Evolutionary conservation across 805 yeast genomes (phyloP).

Genomic region (Ogataea zsoltii): DNA sequence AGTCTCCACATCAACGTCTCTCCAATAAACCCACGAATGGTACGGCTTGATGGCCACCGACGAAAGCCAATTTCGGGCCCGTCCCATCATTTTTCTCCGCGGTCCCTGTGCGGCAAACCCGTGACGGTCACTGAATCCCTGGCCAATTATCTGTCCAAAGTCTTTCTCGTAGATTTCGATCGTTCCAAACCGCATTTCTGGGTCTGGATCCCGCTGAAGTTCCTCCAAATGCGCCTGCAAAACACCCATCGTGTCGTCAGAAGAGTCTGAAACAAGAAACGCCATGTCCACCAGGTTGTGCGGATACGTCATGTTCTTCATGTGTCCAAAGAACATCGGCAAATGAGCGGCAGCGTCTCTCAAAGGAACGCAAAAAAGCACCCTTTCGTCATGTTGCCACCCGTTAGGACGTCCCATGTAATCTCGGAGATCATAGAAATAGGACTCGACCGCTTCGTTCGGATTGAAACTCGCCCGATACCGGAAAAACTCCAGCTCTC

Average conservation of each 20-base stretch:
- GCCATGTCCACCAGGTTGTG: conserved; percentile 61
- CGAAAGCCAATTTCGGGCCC: conserved; percentile 93
- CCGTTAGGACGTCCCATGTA: conserved; percentile 48
- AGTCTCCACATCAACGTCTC: conserved; percentile 97
- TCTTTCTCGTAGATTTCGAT: conserved; percentile 89
- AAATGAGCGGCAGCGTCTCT: conserved; percentile 61
- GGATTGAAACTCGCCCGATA: conserved; percentile 21
- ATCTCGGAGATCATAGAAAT: conserved; percentile 42
- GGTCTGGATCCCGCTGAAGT: conserved; percentile 67
- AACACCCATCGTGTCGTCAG: conserved; percentile 80
- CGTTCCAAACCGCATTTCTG: conserved; percentile 68
- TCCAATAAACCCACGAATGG: conserved; percentile 96
- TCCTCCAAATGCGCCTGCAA: conserved; percentile 56
- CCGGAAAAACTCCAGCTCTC: conserved; percentile 6
- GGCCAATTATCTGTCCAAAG: conserved; percentile 92
- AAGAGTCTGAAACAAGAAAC: conserved; percentile 86
- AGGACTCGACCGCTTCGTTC: conserved; percentile 15
- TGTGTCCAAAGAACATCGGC: conserved; percentile 61
- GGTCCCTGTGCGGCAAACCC: conserved; percentile 97
- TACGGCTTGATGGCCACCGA: conserved; percentile 85
- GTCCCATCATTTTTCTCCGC: conserved; percentile 90
- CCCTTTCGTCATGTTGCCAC: conserved; percentile 54
- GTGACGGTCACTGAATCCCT: conserved; percentile 89
- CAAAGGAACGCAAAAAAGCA: conserved; percentile 56
- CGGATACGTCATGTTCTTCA: conserved; percentile 58